phyloP scores from a whole-genome alignment of 2,329 filamentous ascomycete genomes.

The Rutstroemia sp. region DNA sequence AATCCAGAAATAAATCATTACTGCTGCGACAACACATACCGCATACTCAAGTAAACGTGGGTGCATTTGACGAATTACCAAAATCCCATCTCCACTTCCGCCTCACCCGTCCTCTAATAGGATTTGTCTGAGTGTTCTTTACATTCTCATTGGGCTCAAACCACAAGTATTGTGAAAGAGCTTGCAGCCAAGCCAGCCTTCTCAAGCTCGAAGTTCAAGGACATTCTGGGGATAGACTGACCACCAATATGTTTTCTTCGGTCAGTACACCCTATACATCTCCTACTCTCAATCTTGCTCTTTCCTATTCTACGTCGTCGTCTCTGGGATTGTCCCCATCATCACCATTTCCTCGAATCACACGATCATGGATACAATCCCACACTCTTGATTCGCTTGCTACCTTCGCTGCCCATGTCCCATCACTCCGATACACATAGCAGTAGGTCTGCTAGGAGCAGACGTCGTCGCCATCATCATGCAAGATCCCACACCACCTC shows the following conservation, averaged over 20 bases:
- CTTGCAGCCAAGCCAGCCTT: conserved; percentile 10
- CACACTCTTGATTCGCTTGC: background rate
- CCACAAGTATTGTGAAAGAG: conserved; percentile 2
- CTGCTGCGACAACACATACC: background rate
- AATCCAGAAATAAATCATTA: background rate
- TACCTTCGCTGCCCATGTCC: conserved; percentile 1
- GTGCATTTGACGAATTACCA: background rate
- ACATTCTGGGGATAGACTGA: conserved; percentile 1
- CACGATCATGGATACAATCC: background rate
- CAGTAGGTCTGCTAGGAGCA: conserved; percentile 1
- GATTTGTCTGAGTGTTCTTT: background rate
- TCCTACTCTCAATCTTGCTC: background rate
- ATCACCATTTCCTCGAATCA: conserved; percentile 3
- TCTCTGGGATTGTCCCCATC: background rate
- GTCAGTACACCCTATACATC: conserved; percentile 12
- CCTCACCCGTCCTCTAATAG: background rate
- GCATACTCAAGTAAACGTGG: background rate
- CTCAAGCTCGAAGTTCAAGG: conserved; percentile 1
- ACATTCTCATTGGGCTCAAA: conserved; percentile 2
- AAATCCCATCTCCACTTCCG: background rate
- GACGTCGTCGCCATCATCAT: conserved; percentile 2
- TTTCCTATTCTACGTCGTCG: background rate
- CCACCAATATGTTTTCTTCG: conserved; percentile 15
- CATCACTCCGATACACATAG: background rate
- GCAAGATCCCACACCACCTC: conserved; percentile 3